Evolutionary conservation across 768 basidiomycete species (phyloP).

Genomic region (Floccularia luteovirens): DNA sequence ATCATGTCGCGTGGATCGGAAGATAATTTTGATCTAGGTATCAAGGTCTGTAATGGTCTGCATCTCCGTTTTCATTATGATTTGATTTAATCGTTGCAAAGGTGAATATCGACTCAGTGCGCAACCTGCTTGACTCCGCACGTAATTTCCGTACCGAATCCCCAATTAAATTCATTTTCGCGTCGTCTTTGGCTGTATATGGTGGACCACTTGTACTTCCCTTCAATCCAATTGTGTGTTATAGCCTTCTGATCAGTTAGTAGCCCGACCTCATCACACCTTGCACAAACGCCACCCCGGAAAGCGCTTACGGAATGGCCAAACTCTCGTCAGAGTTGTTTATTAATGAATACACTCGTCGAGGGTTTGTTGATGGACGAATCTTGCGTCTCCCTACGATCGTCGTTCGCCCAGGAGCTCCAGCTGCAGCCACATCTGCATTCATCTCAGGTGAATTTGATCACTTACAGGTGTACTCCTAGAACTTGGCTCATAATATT

Average conservation of each 20-base stretch:
- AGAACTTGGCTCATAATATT: not conserved
- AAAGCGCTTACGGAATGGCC: constrained; percentile 49
- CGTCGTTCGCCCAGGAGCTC: constrained; percentile 46
- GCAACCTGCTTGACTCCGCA: constrained; percentile 30
- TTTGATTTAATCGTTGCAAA: constrained; percentile 8
- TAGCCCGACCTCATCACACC: constrained; percentile 38
- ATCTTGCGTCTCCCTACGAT: constrained; percentile 56
- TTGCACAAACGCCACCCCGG: constrained; percentile 43
- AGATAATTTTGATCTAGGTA: constrained; percentile 50
- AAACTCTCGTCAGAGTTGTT: constrained; percentile 49
- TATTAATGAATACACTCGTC: constrained; percentile 52
- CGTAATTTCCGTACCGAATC: constrained; percentile 17
- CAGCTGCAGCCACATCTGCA: constrained; percentile 45
- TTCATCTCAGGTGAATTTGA: constrained; percentile 43
- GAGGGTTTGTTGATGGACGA: constrained; percentile 51
- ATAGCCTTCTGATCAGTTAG: constrained; percentile 4
- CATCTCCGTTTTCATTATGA: not conserved
- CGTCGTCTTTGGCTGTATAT: constrained; percentile 53
- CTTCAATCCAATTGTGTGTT: constrained; percentile 1
- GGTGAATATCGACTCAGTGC: constrained; percentile 54
- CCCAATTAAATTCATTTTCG: constrained; percentile 47
- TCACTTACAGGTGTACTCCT: not conserved
- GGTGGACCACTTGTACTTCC: constrained; percentile 38
- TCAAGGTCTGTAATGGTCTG: constrained; percentile 23
- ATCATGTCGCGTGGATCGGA: constrained; percentile 61